Evolutionary conservation across 169 alveolate species (phyloP), one percentile per base, ranked within the genome.

Genomic region (Plasmodium chabaudi): DNA sequence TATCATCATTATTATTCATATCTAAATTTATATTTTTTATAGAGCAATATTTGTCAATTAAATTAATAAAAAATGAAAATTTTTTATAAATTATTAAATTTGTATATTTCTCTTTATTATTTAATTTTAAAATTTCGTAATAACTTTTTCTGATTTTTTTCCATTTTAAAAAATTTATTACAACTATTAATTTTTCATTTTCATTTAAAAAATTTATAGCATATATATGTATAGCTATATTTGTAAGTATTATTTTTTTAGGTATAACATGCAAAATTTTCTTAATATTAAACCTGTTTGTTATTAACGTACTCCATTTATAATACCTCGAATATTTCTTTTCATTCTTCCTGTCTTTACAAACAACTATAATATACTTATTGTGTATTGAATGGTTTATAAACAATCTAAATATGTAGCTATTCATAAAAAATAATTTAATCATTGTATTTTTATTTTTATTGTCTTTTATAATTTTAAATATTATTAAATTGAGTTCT

Each of bases 101-200:
- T 77, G 63, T 75, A 56, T 64, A 63, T 39, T 25, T 34, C 44
- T 44, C 69, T 60, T 82, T 82, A 34, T 3, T 34, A 34, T 34
- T 34, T 34, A 82, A 44, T 23, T 82, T 82, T 57, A 82, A n/a
- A 21, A 69, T 68, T 47, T 82, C 90, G 5, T 34, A 15, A 60
- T 67, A 82, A 68, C 61, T 68, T 44, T 60, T 82, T 56, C 72
- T 6, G 13, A 82, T 69, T 17, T 67, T 68, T 21, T 70, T 68
- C 90, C 90, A 82, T 23, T 67, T 82, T 17, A 82, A 47, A 57
- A 68, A 82, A 56, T 65, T 67, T 15, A 65, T 19, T 44, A 82
- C 64, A 9, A 68, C 73, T 19, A 69, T 42, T 10, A 67, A 56
- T 23, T 82, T 49, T 17, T 82, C 90, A 5, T 56, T 25, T 51